These are phyloP conservation scores for Craterostigma plantagineum DNA, from an alignment of 257 asterid genomes.

Conservation along the genomic window DNA sequence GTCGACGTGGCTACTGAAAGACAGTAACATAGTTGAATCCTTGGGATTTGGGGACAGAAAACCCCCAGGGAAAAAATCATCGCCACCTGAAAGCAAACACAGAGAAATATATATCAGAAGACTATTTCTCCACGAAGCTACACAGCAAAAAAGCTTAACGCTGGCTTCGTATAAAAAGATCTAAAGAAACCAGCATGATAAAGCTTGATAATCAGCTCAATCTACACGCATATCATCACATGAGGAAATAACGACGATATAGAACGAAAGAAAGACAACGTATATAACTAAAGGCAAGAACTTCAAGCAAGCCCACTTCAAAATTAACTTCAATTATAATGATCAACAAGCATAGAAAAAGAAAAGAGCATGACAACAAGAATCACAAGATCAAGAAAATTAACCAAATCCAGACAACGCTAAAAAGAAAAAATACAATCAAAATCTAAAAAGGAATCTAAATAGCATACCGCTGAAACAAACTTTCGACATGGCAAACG, in stretches of 20 bases:
- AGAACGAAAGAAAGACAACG: too few species aligned
- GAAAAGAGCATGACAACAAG: neutral
- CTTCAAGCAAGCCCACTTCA: too few species aligned
- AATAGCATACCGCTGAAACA: constrained; percentile 61
- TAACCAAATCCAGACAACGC: neutral
- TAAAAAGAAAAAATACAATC: neutral
- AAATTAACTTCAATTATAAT: too few species aligned
- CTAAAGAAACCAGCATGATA: too few species aligned
- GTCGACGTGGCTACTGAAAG: constrained; percentile 44
- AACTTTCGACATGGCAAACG: constrained; percentile 51
- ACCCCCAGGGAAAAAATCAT: constrained; percentile 35
- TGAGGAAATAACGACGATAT: too few species aligned
- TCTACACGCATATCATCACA: too few species aligned
- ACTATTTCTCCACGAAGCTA: too few species aligned
- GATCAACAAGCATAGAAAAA: too few species aligned
- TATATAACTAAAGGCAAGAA: too few species aligned
- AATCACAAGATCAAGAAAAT: neutral
- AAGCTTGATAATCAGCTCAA: too few species aligned
- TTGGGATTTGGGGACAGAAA: constrained; percentile 20
- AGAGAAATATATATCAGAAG: constrained; percentile 3
- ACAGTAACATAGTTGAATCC: constrained; percentile 46
- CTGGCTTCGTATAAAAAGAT: too few species aligned
- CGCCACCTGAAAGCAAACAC: constrained; percentile 51
- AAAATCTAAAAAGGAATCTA: constrained; percentile 12
- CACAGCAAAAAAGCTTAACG: too few species aligned